These are phyloP conservation scores for Aspergillus avenaceus DNA, from an alignment of 495 filamentous ascomycete genomes.

Conservation along the genomic window DNA sequence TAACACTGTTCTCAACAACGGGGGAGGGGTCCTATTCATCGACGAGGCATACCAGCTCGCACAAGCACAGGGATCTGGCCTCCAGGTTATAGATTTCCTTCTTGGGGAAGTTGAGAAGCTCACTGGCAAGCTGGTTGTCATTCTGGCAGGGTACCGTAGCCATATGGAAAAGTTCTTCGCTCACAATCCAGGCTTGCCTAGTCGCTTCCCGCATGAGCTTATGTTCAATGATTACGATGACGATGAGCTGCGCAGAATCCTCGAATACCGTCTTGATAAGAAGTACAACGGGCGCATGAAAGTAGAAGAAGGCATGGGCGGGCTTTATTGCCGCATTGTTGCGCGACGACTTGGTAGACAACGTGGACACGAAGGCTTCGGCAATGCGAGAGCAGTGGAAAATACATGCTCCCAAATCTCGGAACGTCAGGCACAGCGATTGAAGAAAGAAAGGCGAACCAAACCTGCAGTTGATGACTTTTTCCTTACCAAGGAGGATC, in stretches of 20 bases:
- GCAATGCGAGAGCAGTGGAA: slow-evolving; percentile 65
- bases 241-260: slow-evolving; percentile 55
- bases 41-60: slow-evolving; percentile 76
- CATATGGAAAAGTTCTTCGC: slow-evolving; percentile 78
- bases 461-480: slow-evolving; percentile 40
- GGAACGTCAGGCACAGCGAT: slow-evolving; percentile 54
- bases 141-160: slow-evolving; percentile 73
- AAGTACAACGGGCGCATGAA: slow-evolving; percentile 52
- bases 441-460: slow-evolving; percentile 37
- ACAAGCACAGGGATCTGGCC: slow-evolving; percentile 42
- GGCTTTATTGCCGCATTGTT: slow-evolving; percentile 64
- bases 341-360: slow-evolving; percentile 56
- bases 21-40: slow-evolving; percentile 66
- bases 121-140: slow-evolving; percentile 69
- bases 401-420: slow-evolving; percentile 53
- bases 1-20: slow-evolving; percentile 51
- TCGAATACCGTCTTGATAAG: slow-evolving; percentile 42
- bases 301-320: slow-evolving; percentile 53
- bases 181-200: slow-evolving; percentile 71
- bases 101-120: slow-evolving; percentile 73
- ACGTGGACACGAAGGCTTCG: slow-evolving; percentile 65
- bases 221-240: slow-evolving; percentile 70
- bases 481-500: slow-evolving; percentile 53
- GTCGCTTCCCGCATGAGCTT: slow-evolving; percentile 63
- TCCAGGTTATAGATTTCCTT: slow-evolving; percentile 66